Evolutionary conservation across 345 rosid genomes (phyloP).

Genomic region (Abelmoschus esculentus): DNA sequence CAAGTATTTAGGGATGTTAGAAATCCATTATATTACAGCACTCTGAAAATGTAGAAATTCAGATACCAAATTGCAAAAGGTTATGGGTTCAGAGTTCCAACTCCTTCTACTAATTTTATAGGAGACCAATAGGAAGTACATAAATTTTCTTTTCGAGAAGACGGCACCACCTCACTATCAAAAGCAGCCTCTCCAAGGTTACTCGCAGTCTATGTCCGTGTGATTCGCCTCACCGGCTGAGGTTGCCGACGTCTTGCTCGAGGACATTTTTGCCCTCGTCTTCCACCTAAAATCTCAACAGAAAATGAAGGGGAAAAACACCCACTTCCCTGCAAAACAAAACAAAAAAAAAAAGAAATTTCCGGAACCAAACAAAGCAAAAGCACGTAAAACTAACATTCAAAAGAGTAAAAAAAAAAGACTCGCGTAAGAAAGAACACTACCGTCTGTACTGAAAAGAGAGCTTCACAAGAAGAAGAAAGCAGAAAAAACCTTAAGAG

Average conservation of each 20-base stretch:
- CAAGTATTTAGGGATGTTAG: neutral
- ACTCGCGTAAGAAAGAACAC: neutral
- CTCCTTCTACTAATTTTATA: neutral
- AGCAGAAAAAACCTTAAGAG: slow-evolving; percentile 5
- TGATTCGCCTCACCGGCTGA: slow-evolving; percentile 43
- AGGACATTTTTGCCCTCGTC: slow-evolving; percentile 34
- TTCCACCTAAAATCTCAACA: slow-evolving; percentile 18
- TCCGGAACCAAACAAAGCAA: neutral
- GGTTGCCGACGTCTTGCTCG: slow-evolving; percentile 47
- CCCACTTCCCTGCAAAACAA: slow-evolving; percentile 8
- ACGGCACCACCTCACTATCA: slow-evolving; percentile 97
- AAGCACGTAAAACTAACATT: neutral
- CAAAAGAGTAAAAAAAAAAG: neutral
- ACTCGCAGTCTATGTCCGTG: slow-evolving; percentile 87
- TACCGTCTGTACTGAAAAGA: neutral
- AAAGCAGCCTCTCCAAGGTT: slow-evolving; percentile 79
- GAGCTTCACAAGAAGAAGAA: neutral
- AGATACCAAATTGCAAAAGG: neutral
- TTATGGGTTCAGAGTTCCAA: neutral
- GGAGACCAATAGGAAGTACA: neutral
- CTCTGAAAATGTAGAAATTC: no score
- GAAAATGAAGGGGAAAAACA: slow-evolving; percentile 1
- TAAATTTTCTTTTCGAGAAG: slow-evolving; percentile 27
- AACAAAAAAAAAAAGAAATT: neutral
- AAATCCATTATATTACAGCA: neutral